phyloP scores from a whole-genome alignment of 2,329 filamentous ascomycete genomes.

The Eutypa lata region DNA sequence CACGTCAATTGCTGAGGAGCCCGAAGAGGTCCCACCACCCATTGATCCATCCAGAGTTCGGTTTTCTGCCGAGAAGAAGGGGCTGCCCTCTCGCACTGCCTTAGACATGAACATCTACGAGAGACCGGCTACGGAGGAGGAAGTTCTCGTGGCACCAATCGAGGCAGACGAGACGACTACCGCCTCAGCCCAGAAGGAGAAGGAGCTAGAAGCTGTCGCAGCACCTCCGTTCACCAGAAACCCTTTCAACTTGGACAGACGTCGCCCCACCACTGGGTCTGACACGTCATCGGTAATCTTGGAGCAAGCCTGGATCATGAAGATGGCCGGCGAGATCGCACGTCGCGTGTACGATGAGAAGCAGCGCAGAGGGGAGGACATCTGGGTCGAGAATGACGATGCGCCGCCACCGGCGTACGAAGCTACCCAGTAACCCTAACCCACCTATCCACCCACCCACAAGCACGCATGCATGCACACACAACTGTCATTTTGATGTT shows the following conservation, averaged over 20 bases:
- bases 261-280: constrained; percentile 36
- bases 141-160: constrained; percentile 8
- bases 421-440: constrained; percentile 35
- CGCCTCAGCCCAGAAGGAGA: constrained; percentile 20
- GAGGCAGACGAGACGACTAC: constrained; percentile 8
- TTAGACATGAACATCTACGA: constrained; percentile 33
- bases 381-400: constrained; percentile 56
- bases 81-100: constrained; percentile 27
- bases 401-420: constrained; percentile 62
- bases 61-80: constrained; percentile 34
- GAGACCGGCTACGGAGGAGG: constrained; percentile 17
- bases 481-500: constrained; percentile 4
- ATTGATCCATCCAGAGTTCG: constrained; percentile 35
- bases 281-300: constrained; percentile 60
- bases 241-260: constrained; percentile 24
- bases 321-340: constrained; percentile 92
- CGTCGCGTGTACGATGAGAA: constrained; percentile 87
- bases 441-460: not conserved
- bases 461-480: not conserved
- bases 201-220: constrained; percentile 14
- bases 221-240: constrained; percentile 25
- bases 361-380: constrained; percentile 46
- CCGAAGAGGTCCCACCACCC: constrained; percentile 42
- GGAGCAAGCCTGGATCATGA: constrained; percentile 83
- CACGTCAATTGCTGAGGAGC: constrained; percentile 57